Conservation (phyloP, 495 filamentous ascomycete species). For the Glonium stellatum region DNA sequence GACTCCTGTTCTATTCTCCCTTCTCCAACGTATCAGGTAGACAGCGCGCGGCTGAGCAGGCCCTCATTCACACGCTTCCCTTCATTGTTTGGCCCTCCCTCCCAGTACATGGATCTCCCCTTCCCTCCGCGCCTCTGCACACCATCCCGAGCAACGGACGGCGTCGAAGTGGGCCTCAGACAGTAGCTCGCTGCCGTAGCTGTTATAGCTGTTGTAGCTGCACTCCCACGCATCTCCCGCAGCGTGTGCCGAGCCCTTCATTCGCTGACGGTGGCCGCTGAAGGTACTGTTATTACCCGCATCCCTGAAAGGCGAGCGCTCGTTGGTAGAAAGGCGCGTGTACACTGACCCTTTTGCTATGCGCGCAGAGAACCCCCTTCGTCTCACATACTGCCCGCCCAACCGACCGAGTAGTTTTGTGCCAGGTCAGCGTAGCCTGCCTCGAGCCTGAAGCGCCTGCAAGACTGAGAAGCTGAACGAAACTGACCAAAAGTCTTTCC, state of each 20-base stretch:
- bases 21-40: not conserved
- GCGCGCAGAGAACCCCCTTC: not conserved
- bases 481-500: conserved; percentile 14
- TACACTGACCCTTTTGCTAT: not conserved
- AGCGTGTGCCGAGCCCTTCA: not conserved
- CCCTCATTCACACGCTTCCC: not conserved
- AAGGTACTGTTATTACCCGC: not conserved
- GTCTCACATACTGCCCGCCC: not conserved
- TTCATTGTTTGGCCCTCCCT: not conserved
- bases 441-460: not conserved
- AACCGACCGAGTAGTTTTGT: not conserved
- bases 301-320: not conserved
- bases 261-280: not conserved
- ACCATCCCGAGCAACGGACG: not conserved
- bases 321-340: not conserved
- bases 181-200: not conserved
- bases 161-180: not conserved
- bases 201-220: too few species aligned
- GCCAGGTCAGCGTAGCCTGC: not conserved
- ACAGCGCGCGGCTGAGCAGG: not conserved
- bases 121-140: not conserved
- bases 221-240: not conserved
- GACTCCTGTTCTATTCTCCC: not conserved
- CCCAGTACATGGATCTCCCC: not conserved
- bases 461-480: not conserved